Conservation (phyloP, 345 rosid species). For the Eucalyptus microcorys region DNA sequence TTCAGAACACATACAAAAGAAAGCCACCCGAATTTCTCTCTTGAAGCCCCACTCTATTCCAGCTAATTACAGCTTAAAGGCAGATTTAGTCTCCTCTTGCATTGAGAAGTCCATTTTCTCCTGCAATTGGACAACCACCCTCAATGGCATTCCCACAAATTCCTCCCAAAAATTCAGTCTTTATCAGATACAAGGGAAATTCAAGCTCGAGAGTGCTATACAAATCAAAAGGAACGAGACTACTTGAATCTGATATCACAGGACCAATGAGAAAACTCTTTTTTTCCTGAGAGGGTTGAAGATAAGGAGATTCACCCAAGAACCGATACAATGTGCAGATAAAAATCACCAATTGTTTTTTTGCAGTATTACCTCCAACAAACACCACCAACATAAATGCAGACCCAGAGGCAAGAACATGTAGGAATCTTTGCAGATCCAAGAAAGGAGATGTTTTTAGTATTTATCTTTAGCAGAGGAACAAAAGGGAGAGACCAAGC, state of each 20-base stretch:
- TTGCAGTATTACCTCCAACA: neutral
- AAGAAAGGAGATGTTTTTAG: slow-evolving; percentile 28
- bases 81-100: slow-evolving; percentile 2
- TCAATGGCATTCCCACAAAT: slow-evolving; percentile 6
- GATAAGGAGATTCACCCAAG: neutral
- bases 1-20: neutral
- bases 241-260: neutral
- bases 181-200: neutral
- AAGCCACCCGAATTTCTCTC: neutral
- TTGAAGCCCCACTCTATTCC: slow-evolving; percentile 5
- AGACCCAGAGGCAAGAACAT: neutral
- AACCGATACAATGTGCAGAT: neutral
- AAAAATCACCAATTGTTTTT: neutral
- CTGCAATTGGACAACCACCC: neutral
- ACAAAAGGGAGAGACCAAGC: neutral
- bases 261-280: neutral
- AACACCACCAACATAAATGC: neutral
- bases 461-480: neutral
- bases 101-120: slow-evolving; percentile 6
- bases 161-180: slow-evolving; percentile 5
- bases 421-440: slow-evolving; percentile 45
- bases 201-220: neutral
- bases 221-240: neutral
- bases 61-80: slow-evolving; percentile 25
- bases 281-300: neutral